Conservation (phyloP, 768 basidiomycete species). For the Exsudoporus frostii region DNA sequence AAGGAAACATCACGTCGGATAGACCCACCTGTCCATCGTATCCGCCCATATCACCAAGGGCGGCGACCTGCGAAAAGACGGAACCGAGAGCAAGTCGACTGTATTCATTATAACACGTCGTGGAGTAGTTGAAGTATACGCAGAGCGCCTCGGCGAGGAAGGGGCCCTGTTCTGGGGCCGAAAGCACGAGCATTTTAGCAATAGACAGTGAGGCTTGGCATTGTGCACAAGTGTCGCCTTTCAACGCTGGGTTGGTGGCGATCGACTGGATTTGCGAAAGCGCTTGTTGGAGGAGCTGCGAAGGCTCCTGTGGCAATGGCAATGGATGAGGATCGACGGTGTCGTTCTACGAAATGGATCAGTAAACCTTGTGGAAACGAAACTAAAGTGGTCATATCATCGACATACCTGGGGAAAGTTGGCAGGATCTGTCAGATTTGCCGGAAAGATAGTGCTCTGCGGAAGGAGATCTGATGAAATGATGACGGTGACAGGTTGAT, state of each 20-base stretch:
- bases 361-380: background rate
- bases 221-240: slow-evolving; percentile 35
- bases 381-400: background rate
- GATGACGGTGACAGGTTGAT: background rate
- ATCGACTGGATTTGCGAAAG: slow-evolving; percentile 39
- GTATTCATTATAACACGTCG: slow-evolving; percentile 34
- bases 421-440: slow-evolving; percentile 58
- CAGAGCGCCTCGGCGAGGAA: slow-evolving; percentile 40
- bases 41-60: slow-evolving; percentile 45
- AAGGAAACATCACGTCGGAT: background rate
- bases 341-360: slow-evolving; percentile 32
- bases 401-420: slow-evolving; percentile 45
- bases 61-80: slow-evolving; percentile 46
- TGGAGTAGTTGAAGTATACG: slow-evolving; percentile 39
- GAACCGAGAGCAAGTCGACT: slow-evolving; percentile 38
- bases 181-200: slow-evolving; percentile 42
- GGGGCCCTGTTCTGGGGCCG: slow-evolving; percentile 42
- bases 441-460: slow-evolving; percentile 55
- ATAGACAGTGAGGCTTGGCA: slow-evolving; percentile 40
- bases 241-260: slow-evolving; percentile 35
- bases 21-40: slow-evolving; percentile 46
- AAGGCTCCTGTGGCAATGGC: slow-evolving; percentile 34
- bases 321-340: slow-evolving; percentile 44
- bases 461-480: background rate
- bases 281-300: slow-evolving; percentile 38